phyloP scores from a whole-genome alignment of 352 stramenopile species.

The Phytophthora kernoviae region DNA sequence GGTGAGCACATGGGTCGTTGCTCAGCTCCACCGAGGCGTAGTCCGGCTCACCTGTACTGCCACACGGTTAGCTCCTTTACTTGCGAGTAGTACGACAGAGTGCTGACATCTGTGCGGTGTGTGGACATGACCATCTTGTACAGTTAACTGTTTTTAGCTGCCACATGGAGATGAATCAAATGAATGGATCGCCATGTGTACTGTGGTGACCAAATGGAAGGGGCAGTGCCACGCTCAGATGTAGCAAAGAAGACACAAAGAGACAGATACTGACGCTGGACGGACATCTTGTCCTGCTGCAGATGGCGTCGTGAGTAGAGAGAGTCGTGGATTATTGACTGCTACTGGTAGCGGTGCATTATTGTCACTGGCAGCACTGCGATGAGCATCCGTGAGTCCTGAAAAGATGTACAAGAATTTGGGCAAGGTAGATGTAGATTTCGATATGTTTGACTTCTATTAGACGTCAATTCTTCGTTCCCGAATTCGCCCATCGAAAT shows the following conservation, averaged over 20 bases:
- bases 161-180: background rate
- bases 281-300: background rate
- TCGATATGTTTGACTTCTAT: no score
- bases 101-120: background rate
- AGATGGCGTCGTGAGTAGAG: background rate
- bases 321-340: background rate
- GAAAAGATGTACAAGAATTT: no score
- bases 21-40: background rate
- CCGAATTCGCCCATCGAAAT: background rate
- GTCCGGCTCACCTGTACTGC: background rate
- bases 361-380: background rate
- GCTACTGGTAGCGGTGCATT: background rate
- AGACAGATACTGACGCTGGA: slow-evolving; percentile 1
- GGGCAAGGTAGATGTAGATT: no score
- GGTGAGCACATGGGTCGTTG: background rate
- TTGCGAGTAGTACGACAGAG: background rate
- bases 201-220: background rate
- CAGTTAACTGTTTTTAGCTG: background rate
- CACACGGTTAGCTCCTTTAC: slow-evolving; percentile 1
- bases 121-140: background rate
- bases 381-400: no score
- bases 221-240: background rate
- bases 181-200: background rate
- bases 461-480: no score
- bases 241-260: background rate